phyloP scores from a whole-genome alignment of 345 rosid genomes.

The Cardiospermum halicacabum region DNA sequence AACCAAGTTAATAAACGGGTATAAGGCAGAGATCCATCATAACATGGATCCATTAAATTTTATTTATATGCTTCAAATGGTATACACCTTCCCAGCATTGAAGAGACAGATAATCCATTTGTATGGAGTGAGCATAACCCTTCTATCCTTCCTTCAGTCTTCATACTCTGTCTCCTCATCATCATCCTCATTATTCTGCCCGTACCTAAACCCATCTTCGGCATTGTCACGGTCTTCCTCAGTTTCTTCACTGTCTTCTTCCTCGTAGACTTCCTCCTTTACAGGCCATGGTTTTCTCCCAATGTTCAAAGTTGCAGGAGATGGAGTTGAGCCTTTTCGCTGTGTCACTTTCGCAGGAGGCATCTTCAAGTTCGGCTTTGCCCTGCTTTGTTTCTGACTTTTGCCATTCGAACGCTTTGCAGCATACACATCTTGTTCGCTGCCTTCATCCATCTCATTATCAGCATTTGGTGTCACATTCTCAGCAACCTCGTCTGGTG shows the following conservation, averaged over 20 bases:
- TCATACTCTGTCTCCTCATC: constrained; percentile 95
- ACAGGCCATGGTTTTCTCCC: constrained; percentile 58
- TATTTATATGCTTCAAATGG: too few relatives aligned
- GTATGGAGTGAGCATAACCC: not conserved
- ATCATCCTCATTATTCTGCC: constrained; percentile 65
- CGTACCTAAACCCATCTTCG: constrained; percentile 82
- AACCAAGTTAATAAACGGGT: too few relatives aligned
- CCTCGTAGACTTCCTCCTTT: constrained; percentile 55
- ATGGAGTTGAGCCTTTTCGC: constrained; percentile 58
- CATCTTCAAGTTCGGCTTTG: constrained; percentile 57
- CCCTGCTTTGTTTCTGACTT: constrained; percentile 54
- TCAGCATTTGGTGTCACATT: constrained; percentile 44
- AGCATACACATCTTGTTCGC: constrained; percentile 69
- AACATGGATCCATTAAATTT: too few relatives aligned
- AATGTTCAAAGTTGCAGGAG: constrained; percentile 41
- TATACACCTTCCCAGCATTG: too few relatives aligned
- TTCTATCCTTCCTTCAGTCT: constrained; percentile 37
- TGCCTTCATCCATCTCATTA: constrained; percentile 73
- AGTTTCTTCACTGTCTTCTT: constrained; percentile 87
- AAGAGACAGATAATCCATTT: too few relatives aligned
- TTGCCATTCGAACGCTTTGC: constrained; percentile 61
- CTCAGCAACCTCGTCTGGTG: constrained; percentile 61
- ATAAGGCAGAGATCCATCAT: too few relatives aligned
- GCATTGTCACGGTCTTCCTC: constrained; percentile 80
- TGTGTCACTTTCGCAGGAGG: constrained; percentile 54